phyloP scores from a whole-genome alignment of 768 basidiomycete genomes.

The Pisolithus albus region DNA sequence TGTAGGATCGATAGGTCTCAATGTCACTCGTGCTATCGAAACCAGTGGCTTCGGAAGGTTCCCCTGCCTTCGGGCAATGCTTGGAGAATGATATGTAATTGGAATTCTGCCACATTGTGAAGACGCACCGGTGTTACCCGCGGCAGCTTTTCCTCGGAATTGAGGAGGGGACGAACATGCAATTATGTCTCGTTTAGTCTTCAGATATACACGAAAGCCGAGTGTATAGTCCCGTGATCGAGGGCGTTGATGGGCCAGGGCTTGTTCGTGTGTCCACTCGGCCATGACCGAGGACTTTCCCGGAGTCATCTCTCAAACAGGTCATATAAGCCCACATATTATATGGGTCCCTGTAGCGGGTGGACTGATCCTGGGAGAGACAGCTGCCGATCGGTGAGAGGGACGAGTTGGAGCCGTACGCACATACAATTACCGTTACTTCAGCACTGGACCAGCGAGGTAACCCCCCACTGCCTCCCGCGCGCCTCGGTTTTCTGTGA shows the following conservation, averaged over 20 bases:
- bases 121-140: background rate
- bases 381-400: background rate
- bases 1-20: no score
- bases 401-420: background rate
- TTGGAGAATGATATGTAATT: background rate
- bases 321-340: background rate
- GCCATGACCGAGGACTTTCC: background rate
- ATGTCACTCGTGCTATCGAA: no score
- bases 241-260: background rate
- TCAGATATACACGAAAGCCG: background rate
- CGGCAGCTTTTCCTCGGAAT: background rate
- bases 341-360: no score
- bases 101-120: slow-evolving; percentile 1
- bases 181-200: background rate
- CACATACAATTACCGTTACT: no score
- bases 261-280: background rate
- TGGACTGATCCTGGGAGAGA: background rate
- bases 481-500: no score
- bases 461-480: no score
- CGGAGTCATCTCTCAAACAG: background rate
- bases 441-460: no score
- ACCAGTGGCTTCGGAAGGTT: no score
- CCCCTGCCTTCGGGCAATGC: background rate
- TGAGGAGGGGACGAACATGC: background rate
- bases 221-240: background rate